Conservation (phyloP, 306 rosid genomes). For the Malus sylvestris region DNA sequence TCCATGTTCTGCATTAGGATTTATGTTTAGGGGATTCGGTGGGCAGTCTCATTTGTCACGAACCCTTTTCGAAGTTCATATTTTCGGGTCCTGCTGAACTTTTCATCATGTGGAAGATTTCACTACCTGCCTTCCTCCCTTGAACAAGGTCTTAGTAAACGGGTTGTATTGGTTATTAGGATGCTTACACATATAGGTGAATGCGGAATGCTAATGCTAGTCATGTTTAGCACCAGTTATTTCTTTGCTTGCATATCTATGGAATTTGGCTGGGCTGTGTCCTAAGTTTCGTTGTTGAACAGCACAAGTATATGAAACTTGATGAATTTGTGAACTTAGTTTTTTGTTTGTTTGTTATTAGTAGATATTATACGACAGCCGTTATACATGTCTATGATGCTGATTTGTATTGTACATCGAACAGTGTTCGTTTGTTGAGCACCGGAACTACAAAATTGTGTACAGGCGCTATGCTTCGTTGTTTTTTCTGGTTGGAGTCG, state of each 20-base stretch:
- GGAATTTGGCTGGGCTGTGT: neutral
- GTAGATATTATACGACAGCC: neutral
- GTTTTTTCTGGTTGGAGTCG: constrained; percentile 96
- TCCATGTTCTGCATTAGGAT: neutral
- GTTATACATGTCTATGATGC: constrained; percentile 5
- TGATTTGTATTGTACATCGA: constrained; percentile 25
- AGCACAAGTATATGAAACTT: neutral
- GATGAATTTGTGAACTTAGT: neutral
- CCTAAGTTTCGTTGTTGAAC: neutral
- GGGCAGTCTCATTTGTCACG: neutral
- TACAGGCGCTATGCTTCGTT: constrained; percentile 93
- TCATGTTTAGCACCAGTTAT: neutral
- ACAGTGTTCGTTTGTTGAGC: constrained; percentile 98
- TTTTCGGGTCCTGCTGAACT: neutral
- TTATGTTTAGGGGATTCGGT: neutral
- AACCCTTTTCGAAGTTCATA: neutral
- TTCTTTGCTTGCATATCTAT: neutral
- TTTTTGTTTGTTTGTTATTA: neutral
- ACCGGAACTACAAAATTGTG: constrained; percentile 91
- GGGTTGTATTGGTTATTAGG: neutral
- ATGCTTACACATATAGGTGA: neutral
- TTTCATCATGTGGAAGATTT: neutral
- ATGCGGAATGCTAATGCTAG: neutral
- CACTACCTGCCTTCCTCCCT: neutral
- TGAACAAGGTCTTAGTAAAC: neutral